Conservation (phyloP, 495 filamentous ascomycete species). For the Bathelium albidoporum region DNA sequence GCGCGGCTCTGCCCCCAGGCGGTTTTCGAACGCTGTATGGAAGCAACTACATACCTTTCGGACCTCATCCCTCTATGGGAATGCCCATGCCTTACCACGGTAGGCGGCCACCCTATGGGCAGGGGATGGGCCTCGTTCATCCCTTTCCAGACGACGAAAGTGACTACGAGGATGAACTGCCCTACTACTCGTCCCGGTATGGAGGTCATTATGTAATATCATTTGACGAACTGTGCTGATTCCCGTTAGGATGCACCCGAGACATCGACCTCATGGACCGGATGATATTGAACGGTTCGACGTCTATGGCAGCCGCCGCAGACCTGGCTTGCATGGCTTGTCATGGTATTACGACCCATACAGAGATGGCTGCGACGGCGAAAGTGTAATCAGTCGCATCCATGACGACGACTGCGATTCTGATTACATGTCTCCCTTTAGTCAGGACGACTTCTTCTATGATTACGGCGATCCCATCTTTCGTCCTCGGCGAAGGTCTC, state of each 20-base stretch:
- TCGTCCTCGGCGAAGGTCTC: background rate
- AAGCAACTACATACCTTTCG: background rate
- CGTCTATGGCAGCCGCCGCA: constrained; percentile 51
- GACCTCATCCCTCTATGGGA: background rate
- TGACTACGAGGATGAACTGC: background rate
- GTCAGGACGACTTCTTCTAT: background rate
- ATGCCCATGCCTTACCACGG: background rate
- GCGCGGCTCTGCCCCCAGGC: background rate
- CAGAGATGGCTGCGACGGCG: background rate
- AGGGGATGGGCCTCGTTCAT: background rate
- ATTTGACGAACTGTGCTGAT: background rate
- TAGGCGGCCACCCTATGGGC: background rate
- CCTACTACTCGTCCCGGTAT: background rate
- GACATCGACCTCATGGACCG: background rate
- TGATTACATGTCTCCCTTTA: background rate
- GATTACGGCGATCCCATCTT: background rate
- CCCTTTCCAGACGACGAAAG: background rate
- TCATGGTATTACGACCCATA: background rate
- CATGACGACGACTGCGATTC: background rate
- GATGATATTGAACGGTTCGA: constrained; percentile 75
- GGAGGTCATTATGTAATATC: background rate
- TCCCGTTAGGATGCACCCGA: background rate
- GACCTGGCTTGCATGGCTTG: background rate
- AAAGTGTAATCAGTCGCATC: background rate
- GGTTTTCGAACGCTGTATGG: background rate